Evolutionary conservation across 1,284 basidiomycete species (phyloP).

Genomic region (Phellinidium pouzarii): DNA sequence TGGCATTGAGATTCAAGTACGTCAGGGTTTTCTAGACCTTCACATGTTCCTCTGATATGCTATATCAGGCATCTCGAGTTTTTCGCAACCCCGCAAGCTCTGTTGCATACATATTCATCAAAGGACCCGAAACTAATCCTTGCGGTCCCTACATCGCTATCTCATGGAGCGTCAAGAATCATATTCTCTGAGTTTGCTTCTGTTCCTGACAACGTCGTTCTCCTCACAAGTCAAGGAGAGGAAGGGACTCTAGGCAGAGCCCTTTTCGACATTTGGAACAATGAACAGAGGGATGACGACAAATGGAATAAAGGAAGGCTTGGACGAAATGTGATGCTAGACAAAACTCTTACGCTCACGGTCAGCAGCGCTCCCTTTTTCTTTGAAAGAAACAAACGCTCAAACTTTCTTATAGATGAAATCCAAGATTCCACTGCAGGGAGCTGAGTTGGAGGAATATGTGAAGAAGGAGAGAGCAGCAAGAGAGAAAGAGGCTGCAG

Average conservation of each 20-base stretch:
- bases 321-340: conserved; percentile 76
- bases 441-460: conserved; percentile 79
- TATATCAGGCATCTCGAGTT: conserved; percentile 76
- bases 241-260: conserved; percentile 74
- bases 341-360: conserved; percentile 59
- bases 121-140: conserved; percentile 90
- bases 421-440: conserved; percentile 82
- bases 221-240: conserved; percentile 76
- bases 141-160: conserved; percentile 87
- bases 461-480: conserved; percentile 71
- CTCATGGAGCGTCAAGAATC: conserved; percentile 85
- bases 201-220: conserved; percentile 75
- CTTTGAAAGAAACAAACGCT: background rate
- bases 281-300: conserved; percentile 64
- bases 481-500: conserved; percentile 84
- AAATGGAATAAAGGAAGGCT: conserved; percentile 88
- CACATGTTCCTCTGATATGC: background rate
- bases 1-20: conserved; percentile 70
- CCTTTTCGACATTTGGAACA: conserved; percentile 86
- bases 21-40: conserved; percentile 20
- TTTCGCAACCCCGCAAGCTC: conserved; percentile 75
- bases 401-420: conserved; percentile 52
- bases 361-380: conserved; percentile 34
- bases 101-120: conserved; percentile 77
- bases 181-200: conserved; percentile 83